These are phyloP conservation scores for Myrica gale DNA, from an alignment of 306 rosid species.

Conservation along the genomic window DNA sequence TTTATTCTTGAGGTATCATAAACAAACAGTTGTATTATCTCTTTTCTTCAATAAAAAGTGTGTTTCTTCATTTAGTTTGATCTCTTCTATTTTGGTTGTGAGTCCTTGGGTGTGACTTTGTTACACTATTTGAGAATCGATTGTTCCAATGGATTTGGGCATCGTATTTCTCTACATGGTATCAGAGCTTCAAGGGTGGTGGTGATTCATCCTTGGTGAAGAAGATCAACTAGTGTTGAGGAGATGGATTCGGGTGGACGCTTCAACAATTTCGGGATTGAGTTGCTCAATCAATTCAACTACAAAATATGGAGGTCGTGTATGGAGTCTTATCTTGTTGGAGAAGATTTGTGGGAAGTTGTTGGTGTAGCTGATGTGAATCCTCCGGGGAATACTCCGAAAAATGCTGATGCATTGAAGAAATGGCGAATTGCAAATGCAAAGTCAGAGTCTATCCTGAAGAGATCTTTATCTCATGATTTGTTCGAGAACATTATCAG, in stretches of 20 bases:
- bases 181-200: no score
- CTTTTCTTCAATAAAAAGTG: no score
- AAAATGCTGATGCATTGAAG: neutral
- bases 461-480: neutral
- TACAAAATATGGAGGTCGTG: neutral
- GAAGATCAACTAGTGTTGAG: neutral
- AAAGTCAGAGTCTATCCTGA: neutral
- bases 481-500: neutral
- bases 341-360: neutral
- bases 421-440: neutral
- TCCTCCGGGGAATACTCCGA: neutral
- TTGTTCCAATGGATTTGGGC: no score
- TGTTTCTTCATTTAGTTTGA: no score
- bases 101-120: no score
- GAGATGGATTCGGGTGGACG: neutral
- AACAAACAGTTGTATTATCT: no score
- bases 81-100: no score
- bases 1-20: no score
- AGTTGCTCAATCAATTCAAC: neutral
- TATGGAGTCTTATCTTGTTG: slow-evolving; percentile 1
- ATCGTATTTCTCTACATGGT: no score
- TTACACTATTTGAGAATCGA: no score
- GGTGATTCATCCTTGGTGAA: neutral
- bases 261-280: neutral
- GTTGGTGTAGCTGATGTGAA: neutral